phyloP scores from a whole-genome alignment of 2,329 filamentous ascomycete genomes.

The Hypoxylon sp. region DNA sequence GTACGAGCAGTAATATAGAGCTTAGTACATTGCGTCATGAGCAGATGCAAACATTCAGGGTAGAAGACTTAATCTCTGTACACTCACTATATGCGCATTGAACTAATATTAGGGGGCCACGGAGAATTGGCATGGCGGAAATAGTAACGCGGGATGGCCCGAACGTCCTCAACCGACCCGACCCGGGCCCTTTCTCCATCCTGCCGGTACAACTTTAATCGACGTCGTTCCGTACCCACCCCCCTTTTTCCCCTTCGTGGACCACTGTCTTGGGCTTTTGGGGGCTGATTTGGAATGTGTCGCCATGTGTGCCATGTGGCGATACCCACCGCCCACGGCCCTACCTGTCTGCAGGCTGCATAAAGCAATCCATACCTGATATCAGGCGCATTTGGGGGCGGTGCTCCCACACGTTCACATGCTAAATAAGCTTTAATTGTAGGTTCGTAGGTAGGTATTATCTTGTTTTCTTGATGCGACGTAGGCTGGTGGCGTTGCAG shows the following conservation, averaged over 20 bases:
- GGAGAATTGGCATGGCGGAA: conserved; percentile 15
- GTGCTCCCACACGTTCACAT: conserved; percentile 17
- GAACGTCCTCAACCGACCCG: conserved; percentile 30
- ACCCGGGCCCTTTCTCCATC: conserved; percentile 26
- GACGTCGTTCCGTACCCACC: conserved; percentile 9
- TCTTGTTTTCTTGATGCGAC: conserved; percentile 1
- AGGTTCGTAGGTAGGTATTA: conserved; percentile 3
- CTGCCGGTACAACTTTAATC: conserved; percentile 25
- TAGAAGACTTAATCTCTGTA: no score
- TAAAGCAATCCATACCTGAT: background rate
- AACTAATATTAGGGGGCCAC: background rate
- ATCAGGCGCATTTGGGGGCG: conserved; percentile 18
- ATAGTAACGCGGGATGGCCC: conserved; percentile 40
- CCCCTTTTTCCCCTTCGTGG: conserved; percentile 6
- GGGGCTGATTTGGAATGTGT: conserved; percentile 30
- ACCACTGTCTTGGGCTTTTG: conserved; percentile 16
- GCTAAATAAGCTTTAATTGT: conserved; percentile 1
- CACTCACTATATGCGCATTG: no score
- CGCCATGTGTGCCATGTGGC: conserved; percentile 29
- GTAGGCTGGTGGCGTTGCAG: conserved; percentile 10
- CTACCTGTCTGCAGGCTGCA: background rate
- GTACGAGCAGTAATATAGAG: conserved; percentile 31
- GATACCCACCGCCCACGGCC: conserved; percentile 26
- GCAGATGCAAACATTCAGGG: background rate
- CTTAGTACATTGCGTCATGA: conserved; percentile 5